Evolutionary conservation across 352 stramenopile species (phyloP), one percentile per base, ranked within the genome.

Genomic region (Phytophthora podocarpi): DNA sequence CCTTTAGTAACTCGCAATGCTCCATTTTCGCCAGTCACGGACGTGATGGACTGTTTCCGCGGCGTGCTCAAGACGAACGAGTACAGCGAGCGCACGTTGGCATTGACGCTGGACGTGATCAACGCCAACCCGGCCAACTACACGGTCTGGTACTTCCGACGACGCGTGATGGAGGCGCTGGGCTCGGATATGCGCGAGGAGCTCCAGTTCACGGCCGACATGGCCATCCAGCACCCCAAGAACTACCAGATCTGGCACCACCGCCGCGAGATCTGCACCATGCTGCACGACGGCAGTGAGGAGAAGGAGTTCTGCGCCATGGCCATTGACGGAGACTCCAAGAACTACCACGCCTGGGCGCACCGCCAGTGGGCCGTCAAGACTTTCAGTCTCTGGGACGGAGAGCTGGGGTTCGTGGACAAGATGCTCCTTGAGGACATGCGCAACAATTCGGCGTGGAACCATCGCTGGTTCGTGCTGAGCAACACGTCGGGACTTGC

Each of bases 181-280:
- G 68, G 62, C 52, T 58, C 80, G 12, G 72, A 93, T 47, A 70
- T 95, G 12, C 74, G 70, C 34, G 69, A 78, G 27, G 81, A 93
- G 62, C 78, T 96, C 40, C 71, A 70, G 21, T 94, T 85, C 68
- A 85, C 72, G 51, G 86, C 93, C 59, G 75, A 85, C 34, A 87
- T 98, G 68, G 95, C 95, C 27, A 85, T 97, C 23, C 71, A 82
- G 21, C 96, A 98, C 81, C 97, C 97, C 4, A 99, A 99, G 80
- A 99, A 99, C 81, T 99, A 99, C 82, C 97, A 99, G 76, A 97
- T 99, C 67, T 99, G 97, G 97, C 98, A 99, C 80, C 97, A 99
- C 74, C 95, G 97, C 18, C 85, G 97, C 39, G 95, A 96, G 57
- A 82, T 99, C 26, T 91, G 98, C 58, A 78, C 93, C 42, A 74